Evolutionary conservation across 2,329 filamentous ascomycete species (phyloP).

Genomic region (Epichloe brachyelytri): DNA sequence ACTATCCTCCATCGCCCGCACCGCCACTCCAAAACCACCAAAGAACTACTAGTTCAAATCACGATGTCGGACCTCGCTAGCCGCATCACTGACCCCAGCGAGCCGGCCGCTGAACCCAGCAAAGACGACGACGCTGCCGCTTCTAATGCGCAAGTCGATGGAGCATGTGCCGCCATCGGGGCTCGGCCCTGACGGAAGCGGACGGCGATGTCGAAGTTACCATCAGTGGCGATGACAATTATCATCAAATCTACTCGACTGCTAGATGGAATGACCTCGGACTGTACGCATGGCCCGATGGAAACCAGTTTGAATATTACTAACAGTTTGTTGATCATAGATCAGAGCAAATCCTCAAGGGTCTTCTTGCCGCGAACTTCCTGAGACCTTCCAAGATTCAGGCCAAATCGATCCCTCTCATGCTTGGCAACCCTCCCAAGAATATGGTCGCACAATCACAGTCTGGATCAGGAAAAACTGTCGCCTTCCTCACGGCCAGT

Average conservation of each 20-base stretch:
- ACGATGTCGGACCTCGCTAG: constrained; percentile 8
- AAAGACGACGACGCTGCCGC: not conserved
- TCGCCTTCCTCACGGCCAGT: constrained; percentile 87
- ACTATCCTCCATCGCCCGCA: not conserved
- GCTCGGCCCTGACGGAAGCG: constrained; percentile 3
- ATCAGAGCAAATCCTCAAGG: constrained; percentile 52
- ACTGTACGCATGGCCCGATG: constrained; percentile 1
- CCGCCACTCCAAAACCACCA: not conserved
- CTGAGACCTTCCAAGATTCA: constrained; percentile 96
- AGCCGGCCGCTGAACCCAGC: not conserved
- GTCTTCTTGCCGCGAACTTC: constrained; percentile 72
- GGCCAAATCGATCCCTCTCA: constrained; percentile 86
- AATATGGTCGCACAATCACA: constrained; percentile 99
- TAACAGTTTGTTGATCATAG: constrained; percentile 11
- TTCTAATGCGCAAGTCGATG: constrained; percentile 4
- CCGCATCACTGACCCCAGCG: constrained; percentile 2
- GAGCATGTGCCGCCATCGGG: constrained; percentile 6
- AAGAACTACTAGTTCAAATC: not conserved
- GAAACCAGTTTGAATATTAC: not conserved
- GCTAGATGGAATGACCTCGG: constrained; percentile 6
- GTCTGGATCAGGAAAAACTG: constrained; percentile 95
- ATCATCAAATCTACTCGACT: constrained; percentile 5
- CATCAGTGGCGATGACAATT: constrained; percentile 3
- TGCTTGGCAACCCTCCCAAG: constrained; percentile 71
- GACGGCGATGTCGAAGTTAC: constrained; percentile 8